These are phyloP conservation scores for Termitomyces bulborhizus DNA, from an alignment of 768 basidiomycete species.

Conservation along the genomic window DNA sequence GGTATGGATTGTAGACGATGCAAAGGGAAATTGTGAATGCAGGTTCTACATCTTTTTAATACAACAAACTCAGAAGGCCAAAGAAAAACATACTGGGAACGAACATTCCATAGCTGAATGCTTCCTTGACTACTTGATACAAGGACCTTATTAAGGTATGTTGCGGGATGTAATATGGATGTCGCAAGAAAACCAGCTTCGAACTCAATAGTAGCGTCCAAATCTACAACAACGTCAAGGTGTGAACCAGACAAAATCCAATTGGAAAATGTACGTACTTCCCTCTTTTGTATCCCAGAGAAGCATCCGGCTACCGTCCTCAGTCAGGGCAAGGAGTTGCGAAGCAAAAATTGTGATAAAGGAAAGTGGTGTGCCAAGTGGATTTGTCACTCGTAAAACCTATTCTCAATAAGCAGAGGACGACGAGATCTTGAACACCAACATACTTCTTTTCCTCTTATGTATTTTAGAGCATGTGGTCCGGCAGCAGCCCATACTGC, in stretches of 20 bases:
- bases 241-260: background rate
- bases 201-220: conserved; percentile 70
- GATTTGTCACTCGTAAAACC: conserved; percentile 59
- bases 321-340: conserved; percentile 72
- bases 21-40: conserved; percentile 73
- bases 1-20: conserved; percentile 40
- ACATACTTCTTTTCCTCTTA: conserved; percentile 81
- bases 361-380: conserved; percentile 52
- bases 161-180: conserved; percentile 84
- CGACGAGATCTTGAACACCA: conserved; percentile 6
- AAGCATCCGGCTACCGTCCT: conserved; percentile 71
- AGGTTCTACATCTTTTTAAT: conserved; percentile 42
- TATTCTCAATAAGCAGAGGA: conserved; percentile 17
- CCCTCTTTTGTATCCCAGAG: conserved; percentile 65
- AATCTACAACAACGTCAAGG: conserved; percentile 31
- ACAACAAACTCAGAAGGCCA: background rate
- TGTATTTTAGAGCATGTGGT: conserved; percentile 62
- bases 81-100: conserved; percentile 53
- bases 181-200: conserved; percentile 83
- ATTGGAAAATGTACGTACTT: conserved; percentile 27
- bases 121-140: conserved; percentile 76
- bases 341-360: conserved; percentile 77
- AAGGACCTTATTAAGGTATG: conserved; percentile 94
- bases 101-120: conserved; percentile 92
- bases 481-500: conserved; percentile 81